Percentiles rank a stretch among this genome's conserved stretches.
Evolutionary conservation across 306 rosid species (phyloP).

Genomic region (Cucurbita moschata): DNA sequence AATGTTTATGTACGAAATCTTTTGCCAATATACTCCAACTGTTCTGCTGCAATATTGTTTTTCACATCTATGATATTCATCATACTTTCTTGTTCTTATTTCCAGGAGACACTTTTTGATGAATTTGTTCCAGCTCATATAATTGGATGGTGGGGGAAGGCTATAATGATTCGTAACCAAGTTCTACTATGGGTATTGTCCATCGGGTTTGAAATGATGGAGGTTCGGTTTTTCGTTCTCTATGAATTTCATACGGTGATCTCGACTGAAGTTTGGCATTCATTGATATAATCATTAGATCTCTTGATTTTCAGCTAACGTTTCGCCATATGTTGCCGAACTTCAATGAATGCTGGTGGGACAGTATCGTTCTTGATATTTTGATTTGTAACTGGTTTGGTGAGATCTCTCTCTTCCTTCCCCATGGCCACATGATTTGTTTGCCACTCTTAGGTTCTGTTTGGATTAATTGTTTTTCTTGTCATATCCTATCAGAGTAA

Average conservation of each 20-base stretch:
- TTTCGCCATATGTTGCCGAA: constrained; percentile 97
- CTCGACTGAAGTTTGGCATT: neutral
- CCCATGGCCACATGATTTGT: neutral
- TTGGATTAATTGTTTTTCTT: neutral
- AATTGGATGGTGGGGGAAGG: constrained; percentile 99
- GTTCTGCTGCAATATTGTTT: constrained; percentile 2
- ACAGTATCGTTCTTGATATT: constrained; percentile 91
- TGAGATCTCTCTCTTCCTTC: constrained; percentile 21
- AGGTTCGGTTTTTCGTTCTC: constrained; percentile 36
- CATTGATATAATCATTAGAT: neutral
- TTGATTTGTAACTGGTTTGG: constrained; percentile 98
- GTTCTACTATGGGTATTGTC: constrained; percentile 95
- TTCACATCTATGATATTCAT: neutral
- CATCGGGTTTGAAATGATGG: constrained; percentile 86
- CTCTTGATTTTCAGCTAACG: constrained; percentile 48
- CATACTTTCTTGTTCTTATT: neutral
- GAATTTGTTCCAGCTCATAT: constrained; percentile 95
- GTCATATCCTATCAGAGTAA: neutral
- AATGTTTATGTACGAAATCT: constrained; percentile 97
- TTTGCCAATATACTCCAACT: constrained; percentile 18
- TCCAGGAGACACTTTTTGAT: constrained; percentile 88
- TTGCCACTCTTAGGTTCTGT: neutral
- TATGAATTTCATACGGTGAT: neutral
- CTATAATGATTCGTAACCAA: constrained; percentile 95
- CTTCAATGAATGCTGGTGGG: constrained; percentile 99